These are phyloP conservation scores for Cicer yamashitae DNA, from an alignment of 306 rosid genomes.

Conservation along the genomic window DNA sequence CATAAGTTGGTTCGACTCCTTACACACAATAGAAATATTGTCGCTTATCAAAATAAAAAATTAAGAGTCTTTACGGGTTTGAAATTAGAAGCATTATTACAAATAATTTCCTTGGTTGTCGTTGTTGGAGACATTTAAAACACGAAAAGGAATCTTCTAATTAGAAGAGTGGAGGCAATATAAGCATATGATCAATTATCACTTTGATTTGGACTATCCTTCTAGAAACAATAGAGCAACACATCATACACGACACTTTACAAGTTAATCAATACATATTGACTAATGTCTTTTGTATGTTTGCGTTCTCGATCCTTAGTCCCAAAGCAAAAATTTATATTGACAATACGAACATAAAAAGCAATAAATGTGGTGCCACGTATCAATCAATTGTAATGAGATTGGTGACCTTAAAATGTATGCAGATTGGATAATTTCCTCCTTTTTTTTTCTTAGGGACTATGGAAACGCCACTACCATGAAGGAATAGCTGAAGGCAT, in stretches of 20 bases:
- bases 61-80: neutral
- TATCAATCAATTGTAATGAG: neutral
- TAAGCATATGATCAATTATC: constrained; percentile 1
- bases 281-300: no score
- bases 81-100: neutral
- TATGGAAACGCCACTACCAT: no score
- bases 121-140: neutral
- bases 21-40: neutral
- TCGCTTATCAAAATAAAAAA: neutral
- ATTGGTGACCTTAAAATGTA: neutral
- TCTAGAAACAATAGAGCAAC: neutral
- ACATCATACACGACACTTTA: neutral
- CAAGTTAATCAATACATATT: neutral
- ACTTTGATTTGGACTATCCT: neutral
- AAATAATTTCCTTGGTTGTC: neutral
- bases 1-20: neutral
- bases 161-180: neutral
- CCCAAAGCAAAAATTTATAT: neutral
- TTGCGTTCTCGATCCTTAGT: no score
- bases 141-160: neutral
- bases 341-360: neutral
- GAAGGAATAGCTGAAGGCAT: no score
- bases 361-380: neutral
- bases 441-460: no score
- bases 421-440: no score